Percentiles rank a stretch among this genome's conserved stretches.
Evolutionary conservation across 306 rosid genomes (phyloP).

Genomic region (Datisca glomerata): DNA sequence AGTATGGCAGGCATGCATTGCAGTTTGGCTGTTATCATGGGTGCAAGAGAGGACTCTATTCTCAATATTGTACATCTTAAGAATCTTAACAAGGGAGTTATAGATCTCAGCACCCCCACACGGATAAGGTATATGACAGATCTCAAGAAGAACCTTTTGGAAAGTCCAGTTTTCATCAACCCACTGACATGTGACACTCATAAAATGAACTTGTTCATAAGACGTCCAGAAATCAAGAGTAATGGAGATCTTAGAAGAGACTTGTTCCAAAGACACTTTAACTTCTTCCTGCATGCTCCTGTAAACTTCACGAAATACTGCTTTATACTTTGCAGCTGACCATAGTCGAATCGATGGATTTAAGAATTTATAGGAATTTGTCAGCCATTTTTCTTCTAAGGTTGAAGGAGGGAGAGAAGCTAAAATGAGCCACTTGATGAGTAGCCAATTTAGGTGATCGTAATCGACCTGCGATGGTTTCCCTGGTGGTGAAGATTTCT

Average conservation of each 20-base stretch:
- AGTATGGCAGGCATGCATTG: slow-evolving; percentile 64
- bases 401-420: slow-evolving; percentile 85
- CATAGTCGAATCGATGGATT: slow-evolving; percentile 80
- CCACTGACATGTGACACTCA: slow-evolving; percentile 94
- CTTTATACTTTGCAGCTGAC: slow-evolving; percentile 58
- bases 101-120: slow-evolving; percentile 64
- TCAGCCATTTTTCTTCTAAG: slow-evolving; percentile 76
- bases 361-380: slow-evolving; percentile 71
- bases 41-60: slow-evolving; percentile 78
- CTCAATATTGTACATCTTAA: slow-evolving; percentile 72
- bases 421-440: slow-evolving; percentile 71
- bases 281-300: slow-evolving; percentile 84
- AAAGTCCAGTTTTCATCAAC: slow-evolving; percentile 84
- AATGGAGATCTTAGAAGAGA: slow-evolving; percentile 70
- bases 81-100: slow-evolving; percentile 52
- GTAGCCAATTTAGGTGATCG: slow-evolving; percentile 90
- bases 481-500: slow-evolving; percentile 61
- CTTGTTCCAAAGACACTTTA: slow-evolving; percentile 51
- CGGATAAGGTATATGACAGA: slow-evolving; percentile 73
- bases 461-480: slow-evolving; percentile 60
- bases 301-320: slow-evolving; percentile 59
- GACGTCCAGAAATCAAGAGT: slow-evolving; percentile 92
- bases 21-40: slow-evolving; percentile 69
- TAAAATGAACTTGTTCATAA: slow-evolving; percentile 59
- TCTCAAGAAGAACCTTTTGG: slow-evolving; percentile 76